Evolutionary conservation across 2,329 filamentous ascomycete genomes (phyloP), one percentile per base, ranked within the genome.

Genomic region (Aspergillus aculeatus): DNA sequence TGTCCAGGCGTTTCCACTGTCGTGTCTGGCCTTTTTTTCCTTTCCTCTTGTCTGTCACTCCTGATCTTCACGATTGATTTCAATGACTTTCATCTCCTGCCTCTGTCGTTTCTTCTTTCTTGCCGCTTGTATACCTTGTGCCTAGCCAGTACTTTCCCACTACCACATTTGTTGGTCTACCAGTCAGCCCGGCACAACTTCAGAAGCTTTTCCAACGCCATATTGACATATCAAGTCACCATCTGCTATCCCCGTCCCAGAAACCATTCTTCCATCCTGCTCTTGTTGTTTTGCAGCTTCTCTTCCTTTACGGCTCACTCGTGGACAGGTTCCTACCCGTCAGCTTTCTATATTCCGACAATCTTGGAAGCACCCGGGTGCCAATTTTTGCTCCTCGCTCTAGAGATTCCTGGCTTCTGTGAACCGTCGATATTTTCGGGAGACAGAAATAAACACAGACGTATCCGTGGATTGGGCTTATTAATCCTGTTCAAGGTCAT

Each of bases 1-100:
- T 67, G 60, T 57, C 57, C 58, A 63, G 56, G 48, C 55, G 67
- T 68, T 68, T 67, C 67, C 67, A 66, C 61, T 65, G 54, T 61
- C 51, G 60, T 35, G 47, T 54, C 55, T 61, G 53, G 47, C 54
- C 54, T 52, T 56, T 58, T 58, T 61, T 35, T 49, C 58, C 52
- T 24, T 60, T 47, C 52, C 47, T 55, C 50, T 50, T 58, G 57
- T 60, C 58, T 66, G 57, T 64, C 50, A 53, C 58, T 49, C 58
- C 52, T 56, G 52, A 16, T 62, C 56, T 47, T 57, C 47, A 52
- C 38, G 38, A 44, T 44, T 44, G 38, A n/a, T n/a, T 16, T 19
- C 38, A 19, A 44, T 44, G 38, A 44, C 29, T 53, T 19, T 61
- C 21, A 19, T 58, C 38, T 32, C 47, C 60, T 29, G 2, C 26